These are phyloP conservation scores for Talaromyces sp. DNA, from an alignment of 2,329 filamentous ascomycete genomes.

Conservation along the genomic window DNA sequence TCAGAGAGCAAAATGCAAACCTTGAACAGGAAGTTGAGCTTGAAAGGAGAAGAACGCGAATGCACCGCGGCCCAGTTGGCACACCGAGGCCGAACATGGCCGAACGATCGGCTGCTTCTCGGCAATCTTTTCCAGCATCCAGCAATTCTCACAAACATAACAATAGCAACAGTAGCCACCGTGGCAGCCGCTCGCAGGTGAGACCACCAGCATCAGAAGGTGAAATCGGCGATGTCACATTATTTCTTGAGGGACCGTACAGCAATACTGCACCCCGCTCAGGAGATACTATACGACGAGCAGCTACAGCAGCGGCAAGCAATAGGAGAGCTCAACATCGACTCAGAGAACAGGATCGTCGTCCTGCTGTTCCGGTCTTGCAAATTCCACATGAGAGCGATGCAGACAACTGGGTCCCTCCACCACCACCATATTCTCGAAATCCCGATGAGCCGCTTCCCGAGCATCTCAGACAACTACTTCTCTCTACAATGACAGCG, in stretches of 20 bases:
- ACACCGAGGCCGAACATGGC: constrained; percentile 36
- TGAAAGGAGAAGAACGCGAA: constrained; percentile 66
- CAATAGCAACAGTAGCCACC: constrained; percentile 11
- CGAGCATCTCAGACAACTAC: constrained; percentile 27
- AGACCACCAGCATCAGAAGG: constrained; percentile 16
- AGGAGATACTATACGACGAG: constrained; percentile 62
- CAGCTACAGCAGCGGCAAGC: constrained; percentile 65
- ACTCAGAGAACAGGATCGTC: constrained; percentile 12
- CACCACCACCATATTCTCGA: constrained; percentile 66
- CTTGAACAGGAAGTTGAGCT: constrained; percentile 74
- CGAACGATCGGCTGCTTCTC: constrained; percentile 15
- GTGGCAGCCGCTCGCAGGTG: constrained; percentile 23
- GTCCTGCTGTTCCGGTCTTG: constrained; percentile 44
- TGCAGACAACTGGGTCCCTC: constrained; percentile 82
- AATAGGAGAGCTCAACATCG: constrained; percentile 55
- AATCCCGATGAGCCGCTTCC: constrained; percentile 32
- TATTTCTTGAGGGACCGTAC: constrained; percentile 65
- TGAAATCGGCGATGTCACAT: constrained; percentile 34
- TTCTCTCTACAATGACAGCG: constrained; percentile 23
- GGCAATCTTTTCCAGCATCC: constrained; percentile 19
- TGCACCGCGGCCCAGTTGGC: constrained; percentile 48
- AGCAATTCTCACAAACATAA: constrained; percentile 13
- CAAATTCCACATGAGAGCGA: constrained; percentile 81
- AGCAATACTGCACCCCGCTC: constrained; percentile 67
- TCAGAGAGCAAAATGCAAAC: constrained; percentile 69